phyloP scores from a whole-genome alignment of 129 eudicot species.

The Cynara cardunculus region DNA sequence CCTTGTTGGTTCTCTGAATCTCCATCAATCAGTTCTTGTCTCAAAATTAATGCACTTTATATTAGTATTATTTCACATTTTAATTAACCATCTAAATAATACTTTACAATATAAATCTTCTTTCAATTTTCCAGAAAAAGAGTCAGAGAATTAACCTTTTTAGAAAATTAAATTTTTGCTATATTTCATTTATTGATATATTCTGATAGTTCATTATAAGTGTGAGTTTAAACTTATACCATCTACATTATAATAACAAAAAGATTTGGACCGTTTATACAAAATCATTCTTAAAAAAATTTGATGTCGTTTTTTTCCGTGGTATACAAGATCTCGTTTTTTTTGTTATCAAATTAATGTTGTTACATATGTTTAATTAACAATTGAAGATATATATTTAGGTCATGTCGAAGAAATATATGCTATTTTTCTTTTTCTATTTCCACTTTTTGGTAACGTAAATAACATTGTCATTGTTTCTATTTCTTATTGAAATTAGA shows the following conservation, averaged over 20 bases:
- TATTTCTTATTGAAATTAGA: neutral
- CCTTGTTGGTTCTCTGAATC: conserved; percentile 18
- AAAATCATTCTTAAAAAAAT: neutral
- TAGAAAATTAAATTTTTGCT: neutral
- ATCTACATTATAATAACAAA: neutral
- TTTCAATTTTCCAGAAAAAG: too few species aligned
- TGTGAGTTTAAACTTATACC: neutral
- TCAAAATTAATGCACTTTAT: neutral
- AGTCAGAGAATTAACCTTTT: too few species aligned
- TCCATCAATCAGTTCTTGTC: conserved; percentile 34
- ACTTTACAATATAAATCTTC: neutral
- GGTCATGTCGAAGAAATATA: neutral
- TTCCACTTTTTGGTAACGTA: neutral
- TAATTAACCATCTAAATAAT: neutral
- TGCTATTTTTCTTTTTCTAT: neutral
- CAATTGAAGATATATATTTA: neutral
- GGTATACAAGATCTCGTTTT: neutral
- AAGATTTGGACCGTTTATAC: neutral
- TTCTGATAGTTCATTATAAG: neutral
- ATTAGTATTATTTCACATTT: neutral
- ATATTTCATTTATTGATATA: neutral
- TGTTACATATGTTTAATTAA: neutral
- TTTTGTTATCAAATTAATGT: neutral
- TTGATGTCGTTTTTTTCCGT: neutral
- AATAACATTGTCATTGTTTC: neutral